Conservation (phyloP, 345 rosid species). For the Aquilaria malaccensis region DNA sequence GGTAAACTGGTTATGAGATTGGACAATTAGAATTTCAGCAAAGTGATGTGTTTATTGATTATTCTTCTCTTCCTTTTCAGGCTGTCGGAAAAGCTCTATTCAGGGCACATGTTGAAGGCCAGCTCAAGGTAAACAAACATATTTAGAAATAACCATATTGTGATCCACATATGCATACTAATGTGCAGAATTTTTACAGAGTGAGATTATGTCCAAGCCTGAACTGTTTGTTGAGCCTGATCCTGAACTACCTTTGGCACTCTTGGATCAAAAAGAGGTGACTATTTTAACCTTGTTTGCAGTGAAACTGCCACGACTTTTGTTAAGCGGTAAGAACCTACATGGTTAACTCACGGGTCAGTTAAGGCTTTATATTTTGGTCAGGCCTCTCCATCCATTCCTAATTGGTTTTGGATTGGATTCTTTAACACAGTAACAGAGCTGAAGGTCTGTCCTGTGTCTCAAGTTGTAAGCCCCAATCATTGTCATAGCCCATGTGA, state of each 20-base stretch:
- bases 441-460: too few relatives aligned
- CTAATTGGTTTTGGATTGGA: not conserved
- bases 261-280: conserved; percentile 97
- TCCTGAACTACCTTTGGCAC: conserved; percentile 87
- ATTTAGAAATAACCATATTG: not conserved
- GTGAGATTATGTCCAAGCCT: conserved; percentile 94
- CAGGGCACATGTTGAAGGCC: conserved; percentile 97
- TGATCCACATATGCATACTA: conserved; percentile 9
- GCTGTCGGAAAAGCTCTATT: conserved; percentile 95
- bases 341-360: too few relatives aligned
- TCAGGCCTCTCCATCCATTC: not conserved
- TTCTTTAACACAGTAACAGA: not conserved
- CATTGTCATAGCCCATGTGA: too few relatives aligned
- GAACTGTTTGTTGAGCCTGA: conserved; percentile 95
- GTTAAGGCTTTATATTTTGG: too few relatives aligned
- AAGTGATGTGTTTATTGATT: conserved; percentile 6
- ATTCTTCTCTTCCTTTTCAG: conserved; percentile 35
- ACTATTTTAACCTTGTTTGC: conserved; percentile 4
- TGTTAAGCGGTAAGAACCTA: not conserved
- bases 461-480: too few relatives aligned
- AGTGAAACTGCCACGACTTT: conserved; percentile 6
- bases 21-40: conserved; percentile 1
- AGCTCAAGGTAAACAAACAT: conserved; percentile 60
- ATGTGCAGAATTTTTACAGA: conserved; percentile 37
- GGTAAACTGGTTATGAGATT: conserved; percentile 6